phyloP scores from a whole-genome alignment of 805 yeast genomes.

The Ogataea kodamae region DNA sequence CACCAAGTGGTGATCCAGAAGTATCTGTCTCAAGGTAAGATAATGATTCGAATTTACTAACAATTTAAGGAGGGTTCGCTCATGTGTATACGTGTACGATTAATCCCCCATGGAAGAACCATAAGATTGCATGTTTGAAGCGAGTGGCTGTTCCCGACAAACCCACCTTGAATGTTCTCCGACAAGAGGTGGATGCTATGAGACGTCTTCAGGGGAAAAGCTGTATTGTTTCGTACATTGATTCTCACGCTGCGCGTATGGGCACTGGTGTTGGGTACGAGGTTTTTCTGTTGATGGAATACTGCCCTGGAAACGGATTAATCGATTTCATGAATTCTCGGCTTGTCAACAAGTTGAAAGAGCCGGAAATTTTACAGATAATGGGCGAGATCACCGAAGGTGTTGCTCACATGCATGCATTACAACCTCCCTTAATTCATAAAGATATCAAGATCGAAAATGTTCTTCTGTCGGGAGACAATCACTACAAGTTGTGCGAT shows the following conservation, averaged over 20 bases:
- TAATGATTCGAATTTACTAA: conserved; percentile 3
- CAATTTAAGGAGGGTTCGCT: conserved; percentile 75
- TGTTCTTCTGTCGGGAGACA: conserved; percentile 57
- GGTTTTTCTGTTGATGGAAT: conserved; percentile 77
- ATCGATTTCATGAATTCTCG: conserved; percentile 79
- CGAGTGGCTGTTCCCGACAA: conserved; percentile 95
- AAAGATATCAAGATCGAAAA: conserved; percentile 83
- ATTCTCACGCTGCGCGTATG: conserved; percentile 88
- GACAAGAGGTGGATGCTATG: conserved; percentile 98
- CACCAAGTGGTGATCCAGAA: conserved; percentile 66
- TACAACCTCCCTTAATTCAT: conserved; percentile 68
- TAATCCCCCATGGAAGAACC: conserved; percentile 54
- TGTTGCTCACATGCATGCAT: conserved; percentile 73
- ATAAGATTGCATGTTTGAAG: conserved; percentile 73
- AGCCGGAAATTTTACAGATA: conserved; percentile 62
- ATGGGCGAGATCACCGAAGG: conserved; percentile 71
- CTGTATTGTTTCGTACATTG: conserved; percentile 85
- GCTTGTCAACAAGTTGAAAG: conserved; percentile 60
- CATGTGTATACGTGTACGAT: conserved; percentile 83
- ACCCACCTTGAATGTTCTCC: conserved; percentile 68
- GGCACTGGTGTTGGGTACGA: conserved; percentile 56
- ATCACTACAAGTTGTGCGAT: conserved; percentile 70
- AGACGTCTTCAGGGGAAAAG: conserved; percentile 74
- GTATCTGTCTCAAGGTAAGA: conserved; percentile 72
- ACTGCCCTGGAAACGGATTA: conserved; percentile 69